phyloP scores from a whole-genome alignment of 192 early-diverging fungal species.

The Linderina pennispora region DNA sequence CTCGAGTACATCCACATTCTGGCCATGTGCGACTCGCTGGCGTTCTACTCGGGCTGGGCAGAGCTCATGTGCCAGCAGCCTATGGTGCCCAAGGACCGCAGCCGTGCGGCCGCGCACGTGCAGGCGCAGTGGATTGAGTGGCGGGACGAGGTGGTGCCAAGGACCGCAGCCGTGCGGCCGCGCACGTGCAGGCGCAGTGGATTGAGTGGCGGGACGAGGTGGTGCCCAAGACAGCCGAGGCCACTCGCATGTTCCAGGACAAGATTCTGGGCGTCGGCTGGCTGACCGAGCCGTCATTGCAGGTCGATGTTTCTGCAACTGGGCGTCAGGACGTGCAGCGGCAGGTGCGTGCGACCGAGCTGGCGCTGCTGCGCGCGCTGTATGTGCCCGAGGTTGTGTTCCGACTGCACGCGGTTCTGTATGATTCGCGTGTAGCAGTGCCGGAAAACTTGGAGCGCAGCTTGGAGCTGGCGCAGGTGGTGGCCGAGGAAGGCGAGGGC shows the following conservation, averaged over 20 bases:
- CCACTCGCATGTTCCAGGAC: constrained; percentile 25
- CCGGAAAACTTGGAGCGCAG: constrained; percentile 48
- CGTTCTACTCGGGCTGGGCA: constrained; percentile 35
- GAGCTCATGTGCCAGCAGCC: constrained; percentile 33
- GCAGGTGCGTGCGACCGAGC: constrained; percentile 26
- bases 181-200: constrained; percentile 20
- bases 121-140: constrained; percentile 35
- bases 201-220: constrained; percentile 33
- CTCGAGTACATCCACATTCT: constrained; percentile 46
- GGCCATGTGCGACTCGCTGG: constrained; percentile 39
- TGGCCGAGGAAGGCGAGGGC: constrained; percentile 44
- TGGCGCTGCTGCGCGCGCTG: constrained; percentile 45
- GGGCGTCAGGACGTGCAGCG: not conserved
- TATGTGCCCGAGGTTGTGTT: constrained; percentile 64
- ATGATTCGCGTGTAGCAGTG: constrained; percentile 52
- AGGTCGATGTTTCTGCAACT: constrained; percentile 2
- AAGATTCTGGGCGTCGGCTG: constrained; percentile 32
- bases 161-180: constrained; percentile 10
- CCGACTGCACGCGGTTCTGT: constrained; percentile 63
- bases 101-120: constrained; percentile 1
- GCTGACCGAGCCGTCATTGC: constrained; percentile 23
- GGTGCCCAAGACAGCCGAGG: constrained; percentile 10
- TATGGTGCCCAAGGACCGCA: constrained; percentile 2
- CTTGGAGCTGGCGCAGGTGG: constrained; percentile 51
- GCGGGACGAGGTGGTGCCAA: constrained; percentile 10